Evolutionary conservation across 176 grass and related monocot genomes (phyloP).

Genomic region (Oryza brachyantha): DNA sequence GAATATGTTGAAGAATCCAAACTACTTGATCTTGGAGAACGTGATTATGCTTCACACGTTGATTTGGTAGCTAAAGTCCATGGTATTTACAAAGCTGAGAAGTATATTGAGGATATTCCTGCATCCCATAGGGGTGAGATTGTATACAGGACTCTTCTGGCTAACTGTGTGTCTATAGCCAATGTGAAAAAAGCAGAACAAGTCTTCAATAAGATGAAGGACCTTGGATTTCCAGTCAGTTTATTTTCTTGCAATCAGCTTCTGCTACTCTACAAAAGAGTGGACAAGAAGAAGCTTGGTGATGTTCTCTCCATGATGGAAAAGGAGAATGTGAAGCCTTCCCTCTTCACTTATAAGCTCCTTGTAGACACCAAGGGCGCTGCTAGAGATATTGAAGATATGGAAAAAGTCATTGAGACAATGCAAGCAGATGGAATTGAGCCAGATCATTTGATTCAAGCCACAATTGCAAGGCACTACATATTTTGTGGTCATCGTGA

Average conservation of each 20-base stretch:
- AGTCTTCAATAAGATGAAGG: constrained; percentile 72
- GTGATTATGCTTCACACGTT: constrained; percentile 55
- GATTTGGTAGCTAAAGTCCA: constrained; percentile 66
- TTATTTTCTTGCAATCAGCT: constrained; percentile 68
- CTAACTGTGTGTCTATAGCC: constrained; percentile 44
- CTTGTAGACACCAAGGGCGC: constrained; percentile 55
- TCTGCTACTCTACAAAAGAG: constrained; percentile 68
- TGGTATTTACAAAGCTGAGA: constrained; percentile 58
- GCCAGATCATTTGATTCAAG: constrained; percentile 44
- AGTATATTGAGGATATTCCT: constrained; percentile 58
- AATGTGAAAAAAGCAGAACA: constrained; percentile 61
- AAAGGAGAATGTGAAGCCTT: constrained; percentile 64
- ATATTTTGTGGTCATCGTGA: constrained; percentile 49
- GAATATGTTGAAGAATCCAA: constrained; percentile 62
- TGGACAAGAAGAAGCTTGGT: constrained; percentile 65
- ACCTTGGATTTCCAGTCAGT: constrained; percentile 46
- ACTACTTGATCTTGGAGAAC: constrained; percentile 46
- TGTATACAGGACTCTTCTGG: constrained; percentile 70
- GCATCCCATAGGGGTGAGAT: constrained; percentile 51
- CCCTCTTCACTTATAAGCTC: constrained; percentile 69
- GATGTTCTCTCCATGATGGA: constrained; percentile 78
- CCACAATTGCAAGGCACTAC: constrained; percentile 61
- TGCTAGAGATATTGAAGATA: constrained; percentile 47
- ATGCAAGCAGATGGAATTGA: constrained; percentile 57
- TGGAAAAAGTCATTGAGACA: constrained; percentile 58